phyloP scores from a whole-genome alignment of 2,329 filamentous ascomycete genomes.

The Lecanicillium sp. region DNA sequence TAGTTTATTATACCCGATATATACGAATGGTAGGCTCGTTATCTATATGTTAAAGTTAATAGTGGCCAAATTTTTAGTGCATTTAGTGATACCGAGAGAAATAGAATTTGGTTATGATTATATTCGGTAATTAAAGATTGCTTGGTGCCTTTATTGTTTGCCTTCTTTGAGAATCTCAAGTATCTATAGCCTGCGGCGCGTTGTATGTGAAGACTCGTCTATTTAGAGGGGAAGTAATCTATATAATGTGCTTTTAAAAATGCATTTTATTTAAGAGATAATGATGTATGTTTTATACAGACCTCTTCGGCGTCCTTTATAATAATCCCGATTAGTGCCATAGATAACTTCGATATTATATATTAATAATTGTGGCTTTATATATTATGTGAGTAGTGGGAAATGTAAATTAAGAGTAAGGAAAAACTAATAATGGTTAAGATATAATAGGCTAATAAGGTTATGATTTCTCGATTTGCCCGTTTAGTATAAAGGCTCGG shows the following conservation, averaged over 20 bases:
- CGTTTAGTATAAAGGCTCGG: conserved; percentile 12
- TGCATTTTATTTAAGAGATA: background rate
- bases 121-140: conserved; percentile 17
- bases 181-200: conserved; percentile 23
- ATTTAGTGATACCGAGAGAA: conserved; percentile 24
- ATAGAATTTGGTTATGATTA: conserved; percentile 25
- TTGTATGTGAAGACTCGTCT: conserved; percentile 13
- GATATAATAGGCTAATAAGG: conserved; percentile 10
- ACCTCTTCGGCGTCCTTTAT: conserved; percentile 1
- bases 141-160: conserved; percentile 29
- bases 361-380: conserved; percentile 14
- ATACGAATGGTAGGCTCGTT: conserved; percentile 21
- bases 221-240: background rate
- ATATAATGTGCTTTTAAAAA: conserved; percentile 4
- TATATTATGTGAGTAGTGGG: conserved; percentile 11
- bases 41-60: conserved; percentile 22
- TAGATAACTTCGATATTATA: conserved; percentile 11
- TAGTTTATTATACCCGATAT: conserved; percentile 26
- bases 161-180: conserved; percentile 31
- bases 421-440: conserved; percentile 5
- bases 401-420: conserved; percentile 9
- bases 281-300: conserved; percentile 10
- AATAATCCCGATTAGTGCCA: background rate
- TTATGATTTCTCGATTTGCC: conserved; percentile 12
- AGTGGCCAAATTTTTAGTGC: conserved; percentile 26